Conservation (phyloP, 2,329 filamentous ascomycete species). For the Alternaria postmessia region DNA sequence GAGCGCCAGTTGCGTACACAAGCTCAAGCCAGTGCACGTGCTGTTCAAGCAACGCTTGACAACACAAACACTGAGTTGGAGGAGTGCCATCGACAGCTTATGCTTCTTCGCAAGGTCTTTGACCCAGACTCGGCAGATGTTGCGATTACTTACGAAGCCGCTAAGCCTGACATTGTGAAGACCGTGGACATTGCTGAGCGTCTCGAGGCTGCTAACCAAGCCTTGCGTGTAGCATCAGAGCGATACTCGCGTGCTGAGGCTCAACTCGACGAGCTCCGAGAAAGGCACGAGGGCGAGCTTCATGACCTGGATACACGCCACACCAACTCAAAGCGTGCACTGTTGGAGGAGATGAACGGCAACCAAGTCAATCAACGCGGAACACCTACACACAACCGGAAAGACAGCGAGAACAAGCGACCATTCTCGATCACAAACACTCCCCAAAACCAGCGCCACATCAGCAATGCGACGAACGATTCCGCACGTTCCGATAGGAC, state of each 20-base stretch:
- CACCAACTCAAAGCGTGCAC: slow-evolving; percentile 72
- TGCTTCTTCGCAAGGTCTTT: slow-evolving; percentile 84
- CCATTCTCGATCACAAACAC: slow-evolving; percentile 80
- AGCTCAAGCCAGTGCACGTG: slow-evolving; percentile 83
- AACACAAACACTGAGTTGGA: slow-evolving; percentile 80
- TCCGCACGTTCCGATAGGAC: slow-evolving; percentile 86
- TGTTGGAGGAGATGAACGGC: slow-evolving; percentile 86
- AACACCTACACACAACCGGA: slow-evolving; percentile 76
- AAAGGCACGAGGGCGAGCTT: slow-evolving; percentile 75
- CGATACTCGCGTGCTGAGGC: slow-evolving; percentile 82
- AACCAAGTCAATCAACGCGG: slow-evolving; percentile 74
- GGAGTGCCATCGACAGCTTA: slow-evolving; percentile 80
- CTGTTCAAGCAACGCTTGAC: slow-evolving; percentile 81
- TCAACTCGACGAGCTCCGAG: slow-evolving; percentile 80
- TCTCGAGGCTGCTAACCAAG: slow-evolving; percentile 87
- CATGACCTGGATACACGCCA: slow-evolving; percentile 69
- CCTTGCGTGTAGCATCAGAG: slow-evolving; percentile 82
- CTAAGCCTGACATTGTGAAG: slow-evolving; percentile 72
- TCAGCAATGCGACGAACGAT: slow-evolving; percentile 73
- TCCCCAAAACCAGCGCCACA: slow-evolving; percentile 73
- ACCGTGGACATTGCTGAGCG: slow-evolving; percentile 82
- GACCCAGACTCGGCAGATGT: slow-evolving; percentile 75
- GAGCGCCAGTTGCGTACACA: slow-evolving; percentile 86
- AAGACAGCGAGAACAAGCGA: slow-evolving; percentile 65
- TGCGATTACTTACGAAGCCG: slow-evolving; percentile 72